Percentiles rank a stretch among this genome's conserved stretches.
These are phyloP conservation scores for Strobilomyces echinocephalus DNA, from an alignment of 768 basidiomycete species.

Conservation along the genomic window DNA sequence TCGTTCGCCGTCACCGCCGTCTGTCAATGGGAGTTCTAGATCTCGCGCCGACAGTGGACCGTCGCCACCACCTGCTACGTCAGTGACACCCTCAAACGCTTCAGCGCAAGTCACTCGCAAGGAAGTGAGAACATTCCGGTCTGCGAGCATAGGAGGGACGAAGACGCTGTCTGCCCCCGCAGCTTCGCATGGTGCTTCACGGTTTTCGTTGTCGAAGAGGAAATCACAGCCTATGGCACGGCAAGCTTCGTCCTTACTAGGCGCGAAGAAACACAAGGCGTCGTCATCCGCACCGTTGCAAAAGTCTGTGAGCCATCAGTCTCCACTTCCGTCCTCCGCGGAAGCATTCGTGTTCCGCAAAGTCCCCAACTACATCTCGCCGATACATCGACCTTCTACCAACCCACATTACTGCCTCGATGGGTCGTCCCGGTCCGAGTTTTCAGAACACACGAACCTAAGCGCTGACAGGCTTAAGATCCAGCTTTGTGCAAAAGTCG, in stretches of 20 bases:
- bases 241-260: constrained; percentile 13
- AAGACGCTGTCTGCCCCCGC: constrained; percentile 14
- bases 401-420: constrained; percentile 74
- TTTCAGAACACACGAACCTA: constrained; percentile 51
- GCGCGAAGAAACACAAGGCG: constrained; percentile 19
- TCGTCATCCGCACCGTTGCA: constrained; percentile 24
- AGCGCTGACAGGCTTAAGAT: constrained; percentile 49
- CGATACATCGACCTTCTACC: constrained; percentile 76
- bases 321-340: constrained; percentile 17
- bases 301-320: constrained; percentile 24
- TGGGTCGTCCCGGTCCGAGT: constrained; percentile 43
- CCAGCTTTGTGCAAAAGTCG: constrained; percentile 54
- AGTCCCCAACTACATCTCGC: constrained; percentile 69
- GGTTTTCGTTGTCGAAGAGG: constrained; percentile 9
- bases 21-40: constrained; percentile 20
- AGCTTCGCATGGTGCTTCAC: constrained; percentile 7
- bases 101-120: constrained; percentile 12
- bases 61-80: not conserved
- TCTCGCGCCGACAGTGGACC: constrained; percentile 27
- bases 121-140: constrained; percentile 9
- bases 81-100: not conserved
- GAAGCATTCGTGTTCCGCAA: constrained; percentile 12
- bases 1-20: constrained; percentile 25
- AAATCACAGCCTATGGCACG: constrained; percentile 18
- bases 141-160: constrained; percentile 13